phyloP scores from a whole-genome alignment of 2,329 filamentous ascomycete genomes.

The Beauveria scarabaeidicola region DNA sequence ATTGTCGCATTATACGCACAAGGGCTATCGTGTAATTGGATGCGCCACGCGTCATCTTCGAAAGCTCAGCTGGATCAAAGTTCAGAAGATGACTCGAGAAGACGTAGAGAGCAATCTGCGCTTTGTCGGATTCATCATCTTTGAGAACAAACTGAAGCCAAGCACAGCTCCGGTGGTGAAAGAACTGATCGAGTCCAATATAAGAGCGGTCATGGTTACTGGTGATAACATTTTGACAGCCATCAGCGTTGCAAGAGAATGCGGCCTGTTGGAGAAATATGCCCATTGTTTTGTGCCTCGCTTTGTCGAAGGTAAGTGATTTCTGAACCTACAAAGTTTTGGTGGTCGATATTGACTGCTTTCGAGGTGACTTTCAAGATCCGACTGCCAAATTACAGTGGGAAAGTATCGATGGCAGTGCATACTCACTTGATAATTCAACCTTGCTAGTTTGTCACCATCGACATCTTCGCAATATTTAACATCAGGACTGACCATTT shows the following conservation, averaged over 20 bases:
- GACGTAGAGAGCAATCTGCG: constrained; percentile 78
- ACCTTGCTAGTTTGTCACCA: constrained; percentile 54
- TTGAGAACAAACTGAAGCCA: constrained; percentile 96
- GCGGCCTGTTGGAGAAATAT: constrained; percentile 67
- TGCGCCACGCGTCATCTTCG: constrained; percentile 84
- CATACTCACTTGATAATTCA: constrained; percentile 67
- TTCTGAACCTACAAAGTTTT: neutral
- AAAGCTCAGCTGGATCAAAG: constrained; percentile 86
- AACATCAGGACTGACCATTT: neutral
- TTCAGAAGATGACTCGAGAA: constrained; percentile 83
- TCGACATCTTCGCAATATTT: neutral
- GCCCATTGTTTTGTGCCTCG: constrained; percentile 90
- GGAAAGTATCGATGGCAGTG: constrained; percentile 89
- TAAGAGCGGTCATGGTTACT: constrained; percentile 91
- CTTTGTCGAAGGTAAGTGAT: constrained; percentile 59
- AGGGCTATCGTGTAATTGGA: constrained; percentile 92
- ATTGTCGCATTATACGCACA: constrained; percentile 83
- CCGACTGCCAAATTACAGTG: constrained; percentile 67
- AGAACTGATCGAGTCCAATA: constrained; percentile 74
- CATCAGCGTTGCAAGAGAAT: constrained; percentile 90
- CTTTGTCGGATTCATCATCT: constrained; percentile 94
- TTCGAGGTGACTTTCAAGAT: constrained; percentile 59
- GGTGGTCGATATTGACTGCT: neutral
- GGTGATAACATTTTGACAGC: constrained; percentile 97
- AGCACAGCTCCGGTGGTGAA: constrained; percentile 73